Evolutionary conservation across 2,329 filamentous ascomycete species (phyloP), one percentile per base, ranked within the genome.

Genomic region (Aspergillus sp.): DNA sequence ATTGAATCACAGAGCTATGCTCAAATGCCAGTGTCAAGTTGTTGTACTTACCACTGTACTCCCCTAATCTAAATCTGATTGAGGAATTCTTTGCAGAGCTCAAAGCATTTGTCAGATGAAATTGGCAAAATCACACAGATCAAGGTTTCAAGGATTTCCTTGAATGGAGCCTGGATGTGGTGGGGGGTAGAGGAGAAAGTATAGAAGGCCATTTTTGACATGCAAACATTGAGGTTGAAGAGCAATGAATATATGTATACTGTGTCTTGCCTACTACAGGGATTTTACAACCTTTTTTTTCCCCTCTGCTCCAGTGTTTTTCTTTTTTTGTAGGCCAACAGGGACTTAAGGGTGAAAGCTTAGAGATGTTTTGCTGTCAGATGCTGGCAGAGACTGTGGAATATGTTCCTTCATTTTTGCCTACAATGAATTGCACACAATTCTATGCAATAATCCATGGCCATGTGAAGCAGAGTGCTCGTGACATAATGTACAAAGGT

Each of bases 51-150:
- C 58, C 63, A 10, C 64, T 56, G 27, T 69, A 68, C 49, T 67
- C 59, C 32, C 63, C 60, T 27, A 58, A 65, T 46, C 48, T 67
- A 12, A 65, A 67, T 53, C 63, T 60, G 29, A 65, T 67, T 50
- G 56, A 67, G 49, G 57, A 67, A 47, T 59, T 63, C 46, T 68
- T 68, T 53, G 48, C 57, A 29, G 60, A 64, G 48, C 49, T 68
- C 5, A 68, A 68, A 49, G 56, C 52, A 8, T 65, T 60, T 45
- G 63, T 68, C 30, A 60, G 62, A 48, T 54, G 53, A 44, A 51
- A 62, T 45, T 64, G 54, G 57, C 47, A 56, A n/a, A 45, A 58
- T 12, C 47, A 48, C 30, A 52, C 52, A 7, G 38, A 47, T 1
- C 48, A 56, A 41, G 52, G 48, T 10, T 62, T 62, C 46, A 38